These are phyloP conservation scores for Echinosophora koreensis DNA, from an alignment of 306 rosid species.

Conservation along the genomic window DNA sequence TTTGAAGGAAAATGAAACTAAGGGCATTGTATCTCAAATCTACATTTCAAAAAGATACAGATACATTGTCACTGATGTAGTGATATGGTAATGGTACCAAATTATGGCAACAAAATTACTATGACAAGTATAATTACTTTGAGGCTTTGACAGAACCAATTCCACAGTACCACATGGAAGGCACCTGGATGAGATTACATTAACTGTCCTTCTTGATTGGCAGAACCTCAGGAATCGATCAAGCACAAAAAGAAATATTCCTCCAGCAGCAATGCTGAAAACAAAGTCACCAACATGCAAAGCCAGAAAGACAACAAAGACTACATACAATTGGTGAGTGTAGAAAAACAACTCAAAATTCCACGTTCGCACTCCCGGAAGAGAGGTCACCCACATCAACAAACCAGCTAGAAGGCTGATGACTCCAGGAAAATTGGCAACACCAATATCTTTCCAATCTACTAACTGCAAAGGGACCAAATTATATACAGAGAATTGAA, in stretches of 20 bases:
- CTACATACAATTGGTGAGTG: conserved; percentile 86
- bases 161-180: conserved; percentile 94
- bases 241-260: conserved; percentile 77
- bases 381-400: conserved; percentile 94
- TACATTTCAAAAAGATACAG: conserved; percentile 45
- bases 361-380: conserved; percentile 74
- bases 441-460: conserved; percentile 75
- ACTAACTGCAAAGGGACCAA: conserved; percentile 60
- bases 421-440: conserved; percentile 82
- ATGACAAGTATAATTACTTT: conserved; percentile 56
- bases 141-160: conserved; percentile 83
- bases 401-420: conserved; percentile 83
- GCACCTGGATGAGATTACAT: conserved; percentile 75
- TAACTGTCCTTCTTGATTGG: conserved; percentile 80
- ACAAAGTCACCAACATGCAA: conserved; percentile 88
- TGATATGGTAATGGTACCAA: conserved; percentile 7
- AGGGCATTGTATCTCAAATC: conserved; percentile 89
- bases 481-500: conserved; percentile 8
- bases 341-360: conserved; percentile 93
- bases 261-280: conserved; percentile 80
- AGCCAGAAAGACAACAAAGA: conserved; percentile 78
- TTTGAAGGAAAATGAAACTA: conserved; percentile 90
- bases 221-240: conserved; percentile 92
- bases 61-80: conserved; percentile 38
- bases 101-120: conserved; percentile 17